phyloP scores from a whole-genome alignment of 805 yeast species.

The Yamadazyma paraphyllophila region DNA sequence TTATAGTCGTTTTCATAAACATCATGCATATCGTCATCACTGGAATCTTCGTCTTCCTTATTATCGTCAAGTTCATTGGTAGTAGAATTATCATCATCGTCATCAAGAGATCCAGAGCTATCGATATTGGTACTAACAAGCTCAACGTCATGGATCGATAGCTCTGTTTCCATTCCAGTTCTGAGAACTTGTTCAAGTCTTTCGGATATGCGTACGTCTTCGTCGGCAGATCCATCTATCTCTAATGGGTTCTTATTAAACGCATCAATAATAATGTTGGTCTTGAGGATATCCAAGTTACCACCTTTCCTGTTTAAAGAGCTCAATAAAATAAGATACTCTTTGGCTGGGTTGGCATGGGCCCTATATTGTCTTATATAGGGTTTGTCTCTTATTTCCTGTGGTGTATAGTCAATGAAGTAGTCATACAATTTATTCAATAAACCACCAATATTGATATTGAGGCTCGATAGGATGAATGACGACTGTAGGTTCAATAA shows the following conservation, averaged over 20 bases:
- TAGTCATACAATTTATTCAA: conserved; percentile 1
- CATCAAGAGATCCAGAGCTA: not conserved
- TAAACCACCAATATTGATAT: conserved; percentile 14
- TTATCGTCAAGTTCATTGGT: not conserved
- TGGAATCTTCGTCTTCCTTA: not conserved
- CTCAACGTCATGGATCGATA: not conserved
- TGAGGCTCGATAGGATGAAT: conserved; percentile 33
- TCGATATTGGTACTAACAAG: not conserved
- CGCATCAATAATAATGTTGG: conserved; percentile 1
- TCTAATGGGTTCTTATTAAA: not conserved
- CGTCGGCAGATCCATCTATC: not conserved
- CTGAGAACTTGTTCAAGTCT: conserved; percentile 2
- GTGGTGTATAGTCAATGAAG: not conserved
- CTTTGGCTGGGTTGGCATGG: not conserved
- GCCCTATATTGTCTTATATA: not conserved
- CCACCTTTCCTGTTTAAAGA: conserved; percentile 6
- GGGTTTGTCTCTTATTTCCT: not conserved
- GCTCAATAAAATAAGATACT: conserved; percentile 3
- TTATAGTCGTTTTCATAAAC: conserved; percentile 3
- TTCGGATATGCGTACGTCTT: not conserved
- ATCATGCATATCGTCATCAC: not conserved
- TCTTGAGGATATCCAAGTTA: not conserved
- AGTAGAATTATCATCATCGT: not conserved
- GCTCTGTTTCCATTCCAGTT: not conserved
- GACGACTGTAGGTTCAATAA: conserved; percentile 37